Evolutionary conservation across 768 basidiomycete species (phyloP).

Genomic region (Mycena rebaudengoi): DNA sequence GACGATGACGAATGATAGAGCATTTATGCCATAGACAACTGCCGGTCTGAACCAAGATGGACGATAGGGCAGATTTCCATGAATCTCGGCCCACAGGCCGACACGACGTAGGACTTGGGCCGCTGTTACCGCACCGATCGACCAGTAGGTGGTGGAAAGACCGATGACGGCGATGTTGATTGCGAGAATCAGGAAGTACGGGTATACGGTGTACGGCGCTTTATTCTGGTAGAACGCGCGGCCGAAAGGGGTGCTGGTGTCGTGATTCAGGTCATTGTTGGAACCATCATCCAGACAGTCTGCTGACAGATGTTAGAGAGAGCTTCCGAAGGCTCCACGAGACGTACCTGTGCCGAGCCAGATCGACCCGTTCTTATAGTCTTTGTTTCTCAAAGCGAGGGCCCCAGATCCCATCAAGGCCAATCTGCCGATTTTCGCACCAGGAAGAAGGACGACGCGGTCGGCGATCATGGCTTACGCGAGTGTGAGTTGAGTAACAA

Average conservation of each 20-base stretch:
- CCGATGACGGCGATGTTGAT: conserved; percentile 47
- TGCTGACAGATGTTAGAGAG: not conserved
- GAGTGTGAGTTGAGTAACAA: not conserved
- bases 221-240: conserved; percentile 50
- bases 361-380: conserved; percentile 48
- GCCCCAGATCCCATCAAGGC: conserved; percentile 57
- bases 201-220: conserved; percentile 49
- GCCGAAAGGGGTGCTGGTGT: conserved; percentile 51
- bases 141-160: conserved; percentile 51
- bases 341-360: conserved; percentile 46
- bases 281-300: conserved; percentile 22
- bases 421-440: conserved; percentile 44
- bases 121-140: conserved; percentile 45
- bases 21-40: conserved; percentile 50
- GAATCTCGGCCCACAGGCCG: conserved; percentile 36
- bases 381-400: conserved; percentile 46
- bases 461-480: conserved; percentile 56
- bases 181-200: conserved; percentile 45
- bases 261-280: conserved; percentile 30
- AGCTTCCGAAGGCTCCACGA: not conserved
- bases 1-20: conserved; percentile 45
- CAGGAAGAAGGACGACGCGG: conserved; percentile 55
- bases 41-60: conserved; percentile 47
- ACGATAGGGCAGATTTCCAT: conserved; percentile 43
- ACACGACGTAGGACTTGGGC: conserved; percentile 48